Conservation (phyloP, 768 basidiomycete species). For the Boletus rubropictus region DNA sequence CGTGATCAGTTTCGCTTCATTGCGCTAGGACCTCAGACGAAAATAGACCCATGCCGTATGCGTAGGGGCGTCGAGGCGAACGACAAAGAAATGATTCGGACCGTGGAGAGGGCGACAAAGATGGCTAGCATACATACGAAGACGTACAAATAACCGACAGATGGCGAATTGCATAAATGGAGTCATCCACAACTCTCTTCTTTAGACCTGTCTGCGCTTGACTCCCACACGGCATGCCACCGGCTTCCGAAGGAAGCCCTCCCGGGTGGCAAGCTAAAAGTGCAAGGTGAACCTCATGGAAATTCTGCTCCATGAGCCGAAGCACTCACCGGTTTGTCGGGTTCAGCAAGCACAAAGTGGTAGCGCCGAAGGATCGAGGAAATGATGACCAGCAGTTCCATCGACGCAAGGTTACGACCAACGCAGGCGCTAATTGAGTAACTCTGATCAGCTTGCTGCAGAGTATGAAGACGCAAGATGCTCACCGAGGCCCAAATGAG, state of each 20-base stretch:
- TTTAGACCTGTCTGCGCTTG: constrained; percentile 46
- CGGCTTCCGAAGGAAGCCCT: constrained; percentile 88
- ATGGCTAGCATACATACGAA: background rate
- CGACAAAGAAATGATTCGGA: background rate
- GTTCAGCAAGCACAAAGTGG: constrained; percentile 61
- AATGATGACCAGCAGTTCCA: constrained; percentile 77
- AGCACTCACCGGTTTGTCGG: constrained; percentile 48
- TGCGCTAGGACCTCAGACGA: background rate
- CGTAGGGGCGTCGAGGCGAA: background rate
- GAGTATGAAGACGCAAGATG: background rate
- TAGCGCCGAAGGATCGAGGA: constrained; percentile 76
- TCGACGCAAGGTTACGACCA: constrained; percentile 72
- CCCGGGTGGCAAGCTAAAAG: constrained; percentile 60
- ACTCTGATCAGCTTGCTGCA: constrained; percentile 4
- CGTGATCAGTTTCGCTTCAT: too few relatives aligned
- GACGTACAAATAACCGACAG: background rate
- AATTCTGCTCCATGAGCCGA: constrained; percentile 1
- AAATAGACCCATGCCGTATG: constrained; percentile 15
- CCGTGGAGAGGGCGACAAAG: background rate
- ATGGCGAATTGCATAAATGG: background rate
- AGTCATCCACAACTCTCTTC: background rate
- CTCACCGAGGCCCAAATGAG: constrained; percentile 72
- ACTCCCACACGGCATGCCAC: constrained; percentile 67
- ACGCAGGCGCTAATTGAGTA: constrained; percentile 60
- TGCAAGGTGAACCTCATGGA: constrained; percentile 1